These are phyloP conservation scores for Chlamydomonas sphaeroides DNA, from an alignment of 139 green algal genomes.

Conservation along the genomic window DNA sequence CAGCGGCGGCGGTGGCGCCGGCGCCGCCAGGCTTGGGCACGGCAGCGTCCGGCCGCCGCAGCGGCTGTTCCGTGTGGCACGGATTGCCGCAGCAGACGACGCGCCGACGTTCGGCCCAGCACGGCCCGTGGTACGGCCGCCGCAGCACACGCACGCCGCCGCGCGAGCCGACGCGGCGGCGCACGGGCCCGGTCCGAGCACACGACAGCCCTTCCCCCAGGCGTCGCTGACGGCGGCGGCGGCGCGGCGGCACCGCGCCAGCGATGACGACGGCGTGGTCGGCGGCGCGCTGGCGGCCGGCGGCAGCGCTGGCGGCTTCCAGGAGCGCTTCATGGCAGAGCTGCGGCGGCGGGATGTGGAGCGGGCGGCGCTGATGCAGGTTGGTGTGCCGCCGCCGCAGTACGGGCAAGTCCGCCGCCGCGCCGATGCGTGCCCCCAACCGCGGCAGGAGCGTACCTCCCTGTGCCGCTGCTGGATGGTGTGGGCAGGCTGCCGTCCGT, in stretches of 20 bases:
- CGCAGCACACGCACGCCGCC: not conserved
- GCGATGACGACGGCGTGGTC: conserved; percentile 23
- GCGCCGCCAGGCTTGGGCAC: not conserved
- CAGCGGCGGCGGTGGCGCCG: not conserved
- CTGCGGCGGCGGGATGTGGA: conserved; percentile 19
- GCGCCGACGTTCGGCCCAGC: conserved; percentile 6
- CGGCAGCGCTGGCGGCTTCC: not conserved
- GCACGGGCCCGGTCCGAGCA: not conserved
- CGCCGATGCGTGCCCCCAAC: no score
- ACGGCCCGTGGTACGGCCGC: not conserved
- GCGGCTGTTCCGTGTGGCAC: conserved; percentile 3
- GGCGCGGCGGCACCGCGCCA: not conserved
- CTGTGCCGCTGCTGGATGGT: no score
- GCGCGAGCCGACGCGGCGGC: not conserved
- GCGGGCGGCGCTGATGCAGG: conserved; percentile 29
- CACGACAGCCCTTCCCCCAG: not conserved
- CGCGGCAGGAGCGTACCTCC: no score
- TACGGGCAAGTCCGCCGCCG: no score
- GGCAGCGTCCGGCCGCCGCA: not conserved
- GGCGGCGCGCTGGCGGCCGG: not conserved
- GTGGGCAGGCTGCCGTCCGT: no score
- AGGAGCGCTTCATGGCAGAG: conserved; percentile 25
- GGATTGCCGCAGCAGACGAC: not conserved
- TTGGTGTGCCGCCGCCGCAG: no score
- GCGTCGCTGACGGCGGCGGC: not conserved